Conservation (phyloP, 306 rosid species). For the Inga oerstediana region DNA sequence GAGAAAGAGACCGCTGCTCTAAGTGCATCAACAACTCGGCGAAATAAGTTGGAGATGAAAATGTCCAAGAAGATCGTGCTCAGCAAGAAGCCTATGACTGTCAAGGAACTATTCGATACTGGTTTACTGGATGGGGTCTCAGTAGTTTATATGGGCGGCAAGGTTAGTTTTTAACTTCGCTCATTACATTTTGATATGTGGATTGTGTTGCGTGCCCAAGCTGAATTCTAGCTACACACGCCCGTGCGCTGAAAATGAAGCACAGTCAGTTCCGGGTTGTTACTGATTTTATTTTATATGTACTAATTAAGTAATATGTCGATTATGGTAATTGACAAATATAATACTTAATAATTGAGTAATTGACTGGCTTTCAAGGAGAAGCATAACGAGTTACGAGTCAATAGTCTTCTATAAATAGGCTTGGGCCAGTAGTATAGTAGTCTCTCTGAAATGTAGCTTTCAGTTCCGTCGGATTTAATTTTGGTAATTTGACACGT, state of each 20-base stretch:
- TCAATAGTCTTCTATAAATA: not conserved
- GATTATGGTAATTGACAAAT: not conserved
- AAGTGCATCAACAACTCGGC: slow-evolving; percentile 35
- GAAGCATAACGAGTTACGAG: slow-evolving; percentile 1
- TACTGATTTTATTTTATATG: too few species aligned
- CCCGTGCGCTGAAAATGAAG: not conserved
- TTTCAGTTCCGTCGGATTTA: slow-evolving; percentile 24
- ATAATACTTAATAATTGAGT: not conserved
- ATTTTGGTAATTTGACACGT: slow-evolving; percentile 15
- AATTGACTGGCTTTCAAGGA: slow-evolving; percentile 5
- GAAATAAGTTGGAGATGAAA: slow-evolving; percentile 62
- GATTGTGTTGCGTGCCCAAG: slow-evolving; percentile 12
- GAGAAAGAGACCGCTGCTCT: slow-evolving; percentile 34
- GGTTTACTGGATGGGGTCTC: slow-evolving; percentile 88
- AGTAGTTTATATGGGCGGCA: slow-evolving; percentile 80
- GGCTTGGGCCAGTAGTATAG: not conserved
- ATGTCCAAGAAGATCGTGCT: slow-evolving; percentile 74
- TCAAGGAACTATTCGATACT: slow-evolving; percentile 78
- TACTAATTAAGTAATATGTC: not conserved
- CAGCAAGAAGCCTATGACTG: slow-evolving; percentile 68
- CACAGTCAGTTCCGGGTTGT: not conserved
- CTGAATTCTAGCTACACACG: not conserved
- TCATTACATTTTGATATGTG: not conserved
- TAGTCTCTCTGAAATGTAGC: not conserved
- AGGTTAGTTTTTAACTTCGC: slow-evolving; percentile 47